Base-by-base conservation (phyloP, 108 stramenopile genomes). In the Parmales sp. region DNA sequence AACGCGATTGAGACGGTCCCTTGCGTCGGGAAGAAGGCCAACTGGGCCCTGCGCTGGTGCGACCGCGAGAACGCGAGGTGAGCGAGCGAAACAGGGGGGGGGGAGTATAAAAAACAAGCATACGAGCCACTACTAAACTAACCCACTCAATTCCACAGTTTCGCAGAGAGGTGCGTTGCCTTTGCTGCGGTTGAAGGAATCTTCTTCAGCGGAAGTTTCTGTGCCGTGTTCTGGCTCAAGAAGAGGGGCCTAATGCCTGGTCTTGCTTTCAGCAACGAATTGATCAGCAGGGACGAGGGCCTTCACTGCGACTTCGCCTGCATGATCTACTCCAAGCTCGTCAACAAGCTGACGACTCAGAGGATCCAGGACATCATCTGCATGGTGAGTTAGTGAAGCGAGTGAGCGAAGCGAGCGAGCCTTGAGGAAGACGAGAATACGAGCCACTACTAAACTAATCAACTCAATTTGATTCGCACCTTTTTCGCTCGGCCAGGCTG, bases 111-210 rank as follows among this genome's bases (percentile, higher is more conserved):
- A n/a, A n/a, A n/a, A n/a, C n/a, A n/a, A n/a, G 16, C 41, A 43
- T 43, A 43, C 41, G 16, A 8, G 16, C 41, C 16, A 43, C 8
- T 11, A 43, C 41, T 11, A 43, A 11, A 8, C 41, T 43, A 8
- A 8, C 41, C 16, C 41, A 11, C 41, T 16, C 11, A 8, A 43
- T 16, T 43, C 41, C 41, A 16, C 41, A 43, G 54, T 49, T 99
- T 98, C 69, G 96, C 96, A 1, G 99, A 99, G 80, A 89, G 99
- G 37, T 81, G 95, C 67, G 82, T 99, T 46, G 97, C 97, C 73
- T 99, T 99, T 77, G 95, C 96, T 19, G 96, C 96, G 23, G 97
- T 99, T n/a, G 99, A 99, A 78, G 99, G 99, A 5, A 98, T 99
- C 63, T 99, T 98, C 83, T 99, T 99, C 78, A 86, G 83, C 8